Conservation (phyloP, 352 stramenopile species). For the Phytopythium montanum region DNA sequence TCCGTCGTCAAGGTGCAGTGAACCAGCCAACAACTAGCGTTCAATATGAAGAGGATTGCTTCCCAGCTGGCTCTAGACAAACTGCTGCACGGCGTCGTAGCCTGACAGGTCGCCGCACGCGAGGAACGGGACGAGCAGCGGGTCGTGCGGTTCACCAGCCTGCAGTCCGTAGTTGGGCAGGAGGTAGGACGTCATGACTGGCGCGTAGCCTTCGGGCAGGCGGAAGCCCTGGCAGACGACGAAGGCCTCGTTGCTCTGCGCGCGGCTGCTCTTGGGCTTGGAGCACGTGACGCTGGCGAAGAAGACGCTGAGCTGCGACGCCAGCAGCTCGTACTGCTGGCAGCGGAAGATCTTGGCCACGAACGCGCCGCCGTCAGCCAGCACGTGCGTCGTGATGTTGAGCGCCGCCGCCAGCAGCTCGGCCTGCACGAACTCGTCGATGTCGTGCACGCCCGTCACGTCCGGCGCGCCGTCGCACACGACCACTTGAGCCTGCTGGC, state of each 20-base stretch:
- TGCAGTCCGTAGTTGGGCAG: constrained; percentile 59
- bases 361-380: constrained; percentile 94
- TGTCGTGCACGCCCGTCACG: constrained; percentile 99
- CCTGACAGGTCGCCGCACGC: constrained; percentile 91
- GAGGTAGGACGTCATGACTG: constrained; percentile 85
- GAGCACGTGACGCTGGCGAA: constrained; percentile 95
- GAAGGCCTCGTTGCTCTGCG: constrained; percentile 95
- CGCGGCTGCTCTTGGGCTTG: constrained; percentile 96
- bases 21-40: neutral
- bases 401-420: constrained; percentile 96
- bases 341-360: constrained; percentile 99
- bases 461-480: constrained; percentile 99
- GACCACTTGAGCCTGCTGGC: constrained; percentile 94
- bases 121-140: constrained; percentile 87
- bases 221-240: constrained; percentile 95
- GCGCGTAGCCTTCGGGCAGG: constrained; percentile 69
- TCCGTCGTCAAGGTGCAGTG: constrained; percentile 34
- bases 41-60: neutral
- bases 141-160: constrained; percentile 43
- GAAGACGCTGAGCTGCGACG: constrained; percentile 94
- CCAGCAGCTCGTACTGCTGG: constrained; percentile 95
- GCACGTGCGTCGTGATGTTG: constrained; percentile 96
- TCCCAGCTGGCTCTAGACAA: constrained; percentile 21
- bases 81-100: constrained; percentile 77
- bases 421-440: constrained; percentile 98